Conservation (phyloP, 2,329 filamentous ascomycete genomes). For the Neonectria punicea region DNA sequence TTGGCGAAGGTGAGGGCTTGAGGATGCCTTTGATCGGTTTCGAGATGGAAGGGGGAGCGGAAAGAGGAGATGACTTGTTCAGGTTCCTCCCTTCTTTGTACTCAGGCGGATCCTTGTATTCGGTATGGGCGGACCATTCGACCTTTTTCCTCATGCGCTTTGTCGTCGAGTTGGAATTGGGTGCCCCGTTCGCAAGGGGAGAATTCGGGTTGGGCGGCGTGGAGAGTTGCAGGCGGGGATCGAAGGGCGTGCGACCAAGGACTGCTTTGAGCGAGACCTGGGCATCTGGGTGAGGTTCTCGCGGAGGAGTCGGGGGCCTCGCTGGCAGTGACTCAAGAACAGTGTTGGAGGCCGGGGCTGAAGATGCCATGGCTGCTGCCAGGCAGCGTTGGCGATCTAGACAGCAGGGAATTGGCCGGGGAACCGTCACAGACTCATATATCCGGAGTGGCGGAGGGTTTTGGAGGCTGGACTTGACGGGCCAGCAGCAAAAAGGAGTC, state of each 20-base stretch:
- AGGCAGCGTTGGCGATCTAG: slow-evolving; percentile 54
- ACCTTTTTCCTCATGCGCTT: slow-evolving; percentile 63
- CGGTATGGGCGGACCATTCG: slow-evolving; percentile 66
- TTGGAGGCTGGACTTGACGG: slow-evolving; percentile 12
- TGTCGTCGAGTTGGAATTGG: slow-evolving; percentile 56
- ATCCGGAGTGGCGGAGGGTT: slow-evolving; percentile 20
- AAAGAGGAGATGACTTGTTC: slow-evolving; percentile 53
- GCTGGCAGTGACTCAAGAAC: slow-evolving; percentile 64
- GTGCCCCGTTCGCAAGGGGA: slow-evolving; percentile 53
- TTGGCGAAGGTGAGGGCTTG: slow-evolving; percentile 71
- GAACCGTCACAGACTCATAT: slow-evolving; percentile 38
- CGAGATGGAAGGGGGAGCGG: slow-evolving; percentile 52
- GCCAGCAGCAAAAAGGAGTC: slow-evolving; percentile 5
- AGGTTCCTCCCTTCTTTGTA: slow-evolving; percentile 53
- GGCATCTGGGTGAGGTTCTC: slow-evolving; percentile 58
- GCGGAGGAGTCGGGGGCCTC: slow-evolving; percentile 76
- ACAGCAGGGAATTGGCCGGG: slow-evolving; percentile 47
- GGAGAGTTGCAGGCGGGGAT: slow-evolving; percentile 52
- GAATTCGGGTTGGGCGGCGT: slow-evolving; percentile 64
- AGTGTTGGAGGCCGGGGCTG: slow-evolving; percentile 48
- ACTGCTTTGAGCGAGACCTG: slow-evolving; percentile 50
- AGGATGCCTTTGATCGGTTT: slow-evolving; percentile 76
- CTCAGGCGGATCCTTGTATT: slow-evolving; percentile 65
- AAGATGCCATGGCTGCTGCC: slow-evolving; percentile 56
- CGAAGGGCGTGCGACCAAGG: slow-evolving; percentile 51